Evolutionary conservation across 352 stramenopile genomes (phyloP).

Genomic region (Phytophthora palmivora): DNA sequence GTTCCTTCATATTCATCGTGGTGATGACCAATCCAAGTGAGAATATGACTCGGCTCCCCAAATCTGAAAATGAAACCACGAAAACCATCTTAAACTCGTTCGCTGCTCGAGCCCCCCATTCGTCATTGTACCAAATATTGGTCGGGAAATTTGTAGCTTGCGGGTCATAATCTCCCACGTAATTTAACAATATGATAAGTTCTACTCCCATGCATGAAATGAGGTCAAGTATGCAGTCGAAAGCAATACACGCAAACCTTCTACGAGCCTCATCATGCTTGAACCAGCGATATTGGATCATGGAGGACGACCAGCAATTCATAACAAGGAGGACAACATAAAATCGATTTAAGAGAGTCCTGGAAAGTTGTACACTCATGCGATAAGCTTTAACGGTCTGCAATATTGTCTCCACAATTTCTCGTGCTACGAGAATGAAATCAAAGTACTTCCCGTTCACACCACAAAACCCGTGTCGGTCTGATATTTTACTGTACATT

Average conservation of each 20-base stretch:
- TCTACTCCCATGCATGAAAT: slow-evolving; percentile 2
- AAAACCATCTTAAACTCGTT: slow-evolving; percentile 14
- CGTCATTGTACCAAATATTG: slow-evolving; percentile 4
- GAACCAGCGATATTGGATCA: slow-evolving; percentile 6
- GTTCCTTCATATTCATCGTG: slow-evolving; percentile 9
- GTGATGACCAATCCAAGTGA: not conserved
- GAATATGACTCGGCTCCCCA: not conserved
- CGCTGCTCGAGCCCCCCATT: slow-evolving; percentile 3
- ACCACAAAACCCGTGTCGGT: slow-evolving; percentile 5
- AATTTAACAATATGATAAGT: slow-evolving; percentile 8
- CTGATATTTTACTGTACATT: not conserved
- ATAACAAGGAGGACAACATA: slow-evolving; percentile 29
- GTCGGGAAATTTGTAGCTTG: not conserved
- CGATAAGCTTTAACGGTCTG: slow-evolving; percentile 25
- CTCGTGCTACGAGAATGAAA: slow-evolving; percentile 5
- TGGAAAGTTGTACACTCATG: slow-evolving; percentile 19
- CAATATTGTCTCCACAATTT: slow-evolving; percentile 24
- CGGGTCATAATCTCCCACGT: not conserved
- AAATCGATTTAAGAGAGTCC: slow-evolving; percentile 29
- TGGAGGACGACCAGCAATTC: slow-evolving; percentile 25
- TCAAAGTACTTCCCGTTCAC: slow-evolving; percentile 20
- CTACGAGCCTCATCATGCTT: slow-evolving; percentile 7
- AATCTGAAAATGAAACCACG: slow-evolving; percentile 6
- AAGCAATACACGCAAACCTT: slow-evolving; percentile 2
- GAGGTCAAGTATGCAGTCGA: slow-evolving; percentile 5